These are phyloP conservation scores for Leccinum olivaceopallidum DNA, from an alignment of 768 basidiomycete species.

Conservation along the genomic window DNA sequence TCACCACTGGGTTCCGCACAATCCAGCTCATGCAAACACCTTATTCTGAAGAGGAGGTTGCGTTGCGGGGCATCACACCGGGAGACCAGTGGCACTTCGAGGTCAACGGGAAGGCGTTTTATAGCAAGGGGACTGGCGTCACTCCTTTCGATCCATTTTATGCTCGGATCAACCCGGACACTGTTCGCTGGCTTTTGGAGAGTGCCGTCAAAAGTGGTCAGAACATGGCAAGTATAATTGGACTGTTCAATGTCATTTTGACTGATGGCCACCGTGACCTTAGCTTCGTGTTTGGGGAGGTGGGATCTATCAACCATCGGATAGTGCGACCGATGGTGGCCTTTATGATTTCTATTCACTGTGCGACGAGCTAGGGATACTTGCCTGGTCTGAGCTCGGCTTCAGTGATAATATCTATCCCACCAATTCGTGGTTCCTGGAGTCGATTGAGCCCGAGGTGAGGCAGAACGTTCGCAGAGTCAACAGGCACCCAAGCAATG, in stretches of 20 bases:
- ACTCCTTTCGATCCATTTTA: constrained; percentile 66
- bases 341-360: too few relatives aligned
- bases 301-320: too few relatives aligned
- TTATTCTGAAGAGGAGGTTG: constrained; percentile 46
- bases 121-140: constrained; percentile 55
- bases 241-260: not conserved
- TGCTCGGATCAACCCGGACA: constrained; percentile 47
- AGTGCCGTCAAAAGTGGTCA: constrained; percentile 55
- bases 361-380: too few relatives aligned
- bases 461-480: constrained; percentile 49
- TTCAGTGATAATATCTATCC: constrained; percentile 54
- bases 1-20: constrained; percentile 58
- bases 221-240: constrained; percentile 49
- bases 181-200: constrained; percentile 56
- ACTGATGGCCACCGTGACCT: not conserved
- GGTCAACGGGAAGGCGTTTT: constrained; percentile 58
- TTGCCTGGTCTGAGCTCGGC: constrained; percentile 39
- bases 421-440: constrained; percentile 53
- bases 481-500: constrained; percentile 57
- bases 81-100: constrained; percentile 64
- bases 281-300: constrained; percentile 45
- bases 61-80: constrained; percentile 50
- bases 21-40: constrained; percentile 51
- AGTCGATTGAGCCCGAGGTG: constrained; percentile 54
- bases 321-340: too few relatives aligned